Percentiles rank a stretch among this genome's conserved stretches.
Evolutionary conservation across 179 eudicot genomes (phyloP).

Genomic region (Patellifolia procumbens): DNA sequence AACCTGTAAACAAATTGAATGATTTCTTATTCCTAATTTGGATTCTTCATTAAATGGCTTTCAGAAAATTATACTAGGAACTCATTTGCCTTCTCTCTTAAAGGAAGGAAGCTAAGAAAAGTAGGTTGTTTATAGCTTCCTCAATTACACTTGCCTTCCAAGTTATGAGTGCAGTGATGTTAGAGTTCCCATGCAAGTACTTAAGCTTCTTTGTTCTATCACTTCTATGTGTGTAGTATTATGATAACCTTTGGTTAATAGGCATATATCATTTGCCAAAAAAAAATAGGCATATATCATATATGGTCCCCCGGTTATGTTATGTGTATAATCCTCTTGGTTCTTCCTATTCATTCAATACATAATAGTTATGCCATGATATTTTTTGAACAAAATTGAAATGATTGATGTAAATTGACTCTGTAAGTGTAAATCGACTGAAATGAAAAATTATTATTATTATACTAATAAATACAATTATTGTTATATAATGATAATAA

Average conservation of each 20-base stretch:
- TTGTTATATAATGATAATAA: no score
- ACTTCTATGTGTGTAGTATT: background rate
- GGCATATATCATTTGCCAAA: background rate
- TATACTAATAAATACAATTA: no score
- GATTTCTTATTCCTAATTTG: background rate
- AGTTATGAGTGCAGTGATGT: background rate
- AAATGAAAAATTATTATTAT: no score
- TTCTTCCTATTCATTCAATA: no score
- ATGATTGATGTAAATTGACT: no score
- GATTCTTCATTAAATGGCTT: conserved; percentile 1
- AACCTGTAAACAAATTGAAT: background rate
- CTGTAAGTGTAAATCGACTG: no score
- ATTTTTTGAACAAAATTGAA: no score
- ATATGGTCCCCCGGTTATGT: no score
- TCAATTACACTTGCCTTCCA: background rate
- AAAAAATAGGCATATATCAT: no score
- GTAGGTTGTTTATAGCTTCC: background rate
- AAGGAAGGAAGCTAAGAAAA: background rate
- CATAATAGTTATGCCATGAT: no score
- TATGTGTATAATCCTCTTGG: no score
- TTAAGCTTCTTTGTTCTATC: background rate
- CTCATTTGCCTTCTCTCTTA: conserved; percentile 1
- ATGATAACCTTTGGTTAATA: background rate
- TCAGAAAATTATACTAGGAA: background rate
- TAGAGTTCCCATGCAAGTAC: background rate